Conservation (phyloP, 352 stramenopile species). For the Pythium grandisporangium region DNA sequence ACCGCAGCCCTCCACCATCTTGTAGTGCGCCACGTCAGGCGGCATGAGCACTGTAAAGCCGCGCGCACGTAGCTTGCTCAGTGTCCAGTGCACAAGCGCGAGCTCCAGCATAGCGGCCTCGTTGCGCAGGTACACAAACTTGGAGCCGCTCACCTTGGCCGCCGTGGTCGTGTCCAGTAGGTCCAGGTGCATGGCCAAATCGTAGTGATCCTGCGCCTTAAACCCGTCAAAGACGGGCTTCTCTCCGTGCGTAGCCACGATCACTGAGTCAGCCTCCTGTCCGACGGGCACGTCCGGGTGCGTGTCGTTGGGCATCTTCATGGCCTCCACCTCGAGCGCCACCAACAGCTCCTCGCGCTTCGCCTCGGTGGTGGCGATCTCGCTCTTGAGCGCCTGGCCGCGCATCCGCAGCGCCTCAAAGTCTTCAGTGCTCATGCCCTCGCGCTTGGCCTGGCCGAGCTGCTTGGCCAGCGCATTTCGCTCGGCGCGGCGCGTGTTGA, state of each 20-base stretch:
- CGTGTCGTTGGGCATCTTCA: slow-evolving; percentile 74
- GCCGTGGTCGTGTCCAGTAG: slow-evolving; percentile 68
- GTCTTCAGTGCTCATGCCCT: slow-evolving; percentile 14
- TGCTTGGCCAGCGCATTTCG: slow-evolving; percentile 63
- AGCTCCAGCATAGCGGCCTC: slow-evolving; percentile 85
- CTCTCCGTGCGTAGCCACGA: slow-evolving; percentile 36
- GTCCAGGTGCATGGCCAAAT: slow-evolving; percentile 52
- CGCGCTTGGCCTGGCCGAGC: slow-evolving; percentile 33
- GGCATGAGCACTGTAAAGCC: slow-evolving; percentile 73
- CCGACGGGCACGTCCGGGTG: slow-evolving; percentile 61
- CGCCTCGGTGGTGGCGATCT: slow-evolving; percentile 33
- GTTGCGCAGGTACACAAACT: slow-evolving; percentile 83
- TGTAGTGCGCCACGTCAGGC: slow-evolving; percentile 75
- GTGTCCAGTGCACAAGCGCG: slow-evolving; percentile 71
- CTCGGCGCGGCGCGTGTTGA: slow-evolving; percentile 52
- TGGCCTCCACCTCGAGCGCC: slow-evolving; percentile 50
- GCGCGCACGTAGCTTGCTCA: slow-evolving; percentile 52
- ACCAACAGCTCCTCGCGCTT: slow-evolving; percentile 30
- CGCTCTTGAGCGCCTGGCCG: slow-evolving; percentile 42
- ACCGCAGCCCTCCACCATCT: slow-evolving; percentile 75
- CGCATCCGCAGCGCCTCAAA: slow-evolving; percentile 31
- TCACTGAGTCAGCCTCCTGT: slow-evolving; percentile 38
- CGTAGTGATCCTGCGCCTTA: slow-evolving; percentile 54
- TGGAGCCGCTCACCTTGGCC: slow-evolving; percentile 63
- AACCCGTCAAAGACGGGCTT: slow-evolving; percentile 61